These are phyloP conservation scores for Lentinula lateritia DNA, from an alignment of 768 basidiomycete species.

Conservation along the genomic window DNA sequence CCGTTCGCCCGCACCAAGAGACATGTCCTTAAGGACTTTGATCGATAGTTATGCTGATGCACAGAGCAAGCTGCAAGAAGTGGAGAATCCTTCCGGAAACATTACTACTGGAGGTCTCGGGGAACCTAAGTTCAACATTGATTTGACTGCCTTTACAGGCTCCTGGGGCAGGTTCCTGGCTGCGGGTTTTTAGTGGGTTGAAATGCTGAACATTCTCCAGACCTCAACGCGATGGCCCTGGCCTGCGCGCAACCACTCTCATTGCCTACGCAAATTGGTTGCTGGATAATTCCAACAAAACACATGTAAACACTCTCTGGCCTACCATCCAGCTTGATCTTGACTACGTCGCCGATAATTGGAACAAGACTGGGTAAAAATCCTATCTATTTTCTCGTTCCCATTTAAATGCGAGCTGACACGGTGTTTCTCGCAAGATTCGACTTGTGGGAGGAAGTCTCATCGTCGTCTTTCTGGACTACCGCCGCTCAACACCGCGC, in stretches of 20 bases:
- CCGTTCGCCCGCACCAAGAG: conserved; percentile 24
- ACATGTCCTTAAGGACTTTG: conserved; percentile 30
- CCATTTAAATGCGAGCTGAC: too few relatives aligned
- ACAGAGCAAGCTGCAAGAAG: conserved; percentile 50
- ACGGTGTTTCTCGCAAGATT: conserved; percentile 21
- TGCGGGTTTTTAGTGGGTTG: not conserved
- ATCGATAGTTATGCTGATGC: conserved; percentile 54
- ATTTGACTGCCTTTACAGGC: conserved; percentile 54
- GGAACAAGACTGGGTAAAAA: conserved; percentile 45
- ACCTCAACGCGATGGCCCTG: conserved; percentile 51
- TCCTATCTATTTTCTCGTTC: not conserved
- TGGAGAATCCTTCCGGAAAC: conserved; percentile 61
- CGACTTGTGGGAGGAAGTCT: conserved; percentile 46
- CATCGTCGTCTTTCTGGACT: conserved; percentile 53
- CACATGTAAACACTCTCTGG: conserved; percentile 30
- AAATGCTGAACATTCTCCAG: not conserved
- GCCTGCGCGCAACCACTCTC: conserved; percentile 60
- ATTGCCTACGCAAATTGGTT: conserved; percentile 66
- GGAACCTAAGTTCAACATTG: conserved; percentile 68
- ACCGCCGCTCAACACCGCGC: conserved; percentile 51
- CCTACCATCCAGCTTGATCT: conserved; percentile 40
- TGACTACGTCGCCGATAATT: conserved; percentile 45
- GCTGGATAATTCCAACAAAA: conserved; percentile 36
- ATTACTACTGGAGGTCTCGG: conserved; percentile 60
- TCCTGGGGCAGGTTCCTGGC: conserved; percentile 28